Percentiles rank a stretch among this genome's conserved stretches.
Conservation (phyloP, 2,329 filamentous ascomycete species). For the Neonectria sp. region DNA sequence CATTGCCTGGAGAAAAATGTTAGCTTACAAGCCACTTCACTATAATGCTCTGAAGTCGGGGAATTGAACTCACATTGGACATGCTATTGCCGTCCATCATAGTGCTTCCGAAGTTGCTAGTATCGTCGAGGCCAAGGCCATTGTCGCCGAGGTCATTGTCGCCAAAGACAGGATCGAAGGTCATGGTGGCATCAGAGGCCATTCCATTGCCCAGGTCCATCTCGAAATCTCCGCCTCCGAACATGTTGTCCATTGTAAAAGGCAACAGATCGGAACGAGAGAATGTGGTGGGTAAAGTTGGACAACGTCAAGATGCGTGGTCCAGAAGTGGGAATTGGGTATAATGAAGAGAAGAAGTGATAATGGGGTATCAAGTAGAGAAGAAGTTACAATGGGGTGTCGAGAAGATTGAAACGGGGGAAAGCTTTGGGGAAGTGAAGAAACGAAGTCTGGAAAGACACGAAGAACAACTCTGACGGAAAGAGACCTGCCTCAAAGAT, state of each 20-base stretch:
- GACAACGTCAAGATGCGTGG: background rate
- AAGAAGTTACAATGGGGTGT: background rate
- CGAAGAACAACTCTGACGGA: background rate
- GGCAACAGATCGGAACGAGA: background rate
- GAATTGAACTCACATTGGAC: background rate
- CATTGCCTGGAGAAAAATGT: background rate
- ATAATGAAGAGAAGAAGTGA: background rate
- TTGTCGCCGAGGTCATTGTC: background rate
- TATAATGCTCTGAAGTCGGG: background rate
- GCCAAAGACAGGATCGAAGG: background rate
- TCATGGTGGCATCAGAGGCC: background rate
- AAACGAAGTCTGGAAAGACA: constrained; percentile 6
- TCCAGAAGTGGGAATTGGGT: background rate
- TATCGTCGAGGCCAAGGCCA: background rate
- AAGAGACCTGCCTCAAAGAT: constrained; percentile 3
- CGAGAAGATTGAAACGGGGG: background rate
- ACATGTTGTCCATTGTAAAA: background rate
- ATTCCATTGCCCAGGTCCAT: background rate
- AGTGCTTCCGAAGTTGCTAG: background rate
- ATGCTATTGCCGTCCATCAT: background rate
- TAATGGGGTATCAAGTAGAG: background rate
- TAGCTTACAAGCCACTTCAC: background rate
- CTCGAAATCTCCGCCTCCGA: background rate
- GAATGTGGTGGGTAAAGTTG: background rate
- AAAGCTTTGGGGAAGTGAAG: background rate